Percentiles rank a stretch among this genome's conserved stretches.
Conservation (phyloP, 78 protist genomes). For the Andalucia godoyi region DNA sequence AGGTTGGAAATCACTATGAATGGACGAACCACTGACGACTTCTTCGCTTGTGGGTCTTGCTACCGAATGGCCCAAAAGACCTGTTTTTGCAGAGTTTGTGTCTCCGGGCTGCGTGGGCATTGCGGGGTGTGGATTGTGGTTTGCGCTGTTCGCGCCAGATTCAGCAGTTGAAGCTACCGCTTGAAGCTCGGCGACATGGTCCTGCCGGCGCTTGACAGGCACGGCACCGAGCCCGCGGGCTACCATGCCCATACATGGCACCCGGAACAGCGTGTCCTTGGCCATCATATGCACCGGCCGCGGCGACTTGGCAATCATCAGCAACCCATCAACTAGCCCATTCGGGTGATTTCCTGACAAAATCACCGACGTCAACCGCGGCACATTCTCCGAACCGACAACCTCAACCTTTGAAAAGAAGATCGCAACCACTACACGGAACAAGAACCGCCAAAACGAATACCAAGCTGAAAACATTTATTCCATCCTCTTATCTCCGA, state of each 20-base stretch:
- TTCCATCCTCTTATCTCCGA: no score
- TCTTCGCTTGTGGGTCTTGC: background rate
- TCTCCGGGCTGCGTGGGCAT: background rate
- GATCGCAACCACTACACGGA: background rate
- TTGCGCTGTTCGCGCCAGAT: no score
- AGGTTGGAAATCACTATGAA: no score
- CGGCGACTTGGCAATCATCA: background rate
- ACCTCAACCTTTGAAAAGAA: constrained; percentile 4
- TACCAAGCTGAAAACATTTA: no score
- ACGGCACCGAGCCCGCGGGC: background rate
- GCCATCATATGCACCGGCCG: constrained; percentile 1
- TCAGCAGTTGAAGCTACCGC: no score
- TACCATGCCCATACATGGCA: background rate
- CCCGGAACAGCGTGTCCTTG: constrained; percentile 11
- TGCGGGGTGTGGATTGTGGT: no score
- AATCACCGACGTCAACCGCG: background rate
- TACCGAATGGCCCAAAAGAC: background rate
- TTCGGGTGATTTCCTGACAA: constrained; percentile 26
- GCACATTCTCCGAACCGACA: constrained; percentile 1
- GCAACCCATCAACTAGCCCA: constrained; percentile 24
- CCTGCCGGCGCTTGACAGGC: constrained; percentile 41
- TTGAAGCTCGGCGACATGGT: no score
- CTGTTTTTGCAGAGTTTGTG: background rate
- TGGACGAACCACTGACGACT: no score
- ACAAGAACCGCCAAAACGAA: background rate